A percentile compares a stretch with the other conserved stretches of the same genome.
phyloP scores from a whole-genome alignment of 1,284 basidiomycete genomes.

The Clitocybe nebularis region DNA sequence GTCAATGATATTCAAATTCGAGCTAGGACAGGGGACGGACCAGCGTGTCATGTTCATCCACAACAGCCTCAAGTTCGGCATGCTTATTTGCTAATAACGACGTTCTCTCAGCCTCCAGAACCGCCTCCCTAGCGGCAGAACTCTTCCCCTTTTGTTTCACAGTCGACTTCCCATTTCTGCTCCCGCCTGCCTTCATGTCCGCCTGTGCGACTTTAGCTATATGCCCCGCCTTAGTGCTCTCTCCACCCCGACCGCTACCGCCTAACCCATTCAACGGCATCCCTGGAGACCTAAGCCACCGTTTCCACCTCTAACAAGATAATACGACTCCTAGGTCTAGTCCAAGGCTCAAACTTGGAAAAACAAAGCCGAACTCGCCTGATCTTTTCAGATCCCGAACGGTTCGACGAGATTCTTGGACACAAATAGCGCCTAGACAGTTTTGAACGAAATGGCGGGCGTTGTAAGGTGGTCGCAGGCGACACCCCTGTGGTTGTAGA shows the following conservation, averaged over 20 bases:
- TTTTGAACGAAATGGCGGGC: slow-evolving; percentile 13
- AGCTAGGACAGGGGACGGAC: slow-evolving; percentile 41
- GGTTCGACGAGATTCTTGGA: slow-evolving; percentile 55
- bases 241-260: slow-evolving; percentile 9
- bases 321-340: slow-evolving; percentile 9
- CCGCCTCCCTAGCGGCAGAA: slow-evolving; percentile 19
- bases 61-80: slow-evolving; percentile 50
- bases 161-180: slow-evolving; percentile 10
- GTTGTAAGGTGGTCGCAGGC: slow-evolving; percentile 12
- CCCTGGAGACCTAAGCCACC: slow-evolving; percentile 4
- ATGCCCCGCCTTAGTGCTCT: neutral
- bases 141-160: slow-evolving; percentile 9
- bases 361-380: slow-evolving; percentile 17
- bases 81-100: slow-evolving; percentile 56
- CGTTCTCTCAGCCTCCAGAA: slow-evolving; percentile 33
- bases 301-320: slow-evolving; percentile 8
- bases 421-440: slow-evolving; percentile 18
- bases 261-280: slow-evolving; percentile 21
- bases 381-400: slow-evolving; percentile 58
- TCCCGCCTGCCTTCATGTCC: slow-evolving; percentile 1
- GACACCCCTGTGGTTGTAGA: slow-evolving; percentile 23
- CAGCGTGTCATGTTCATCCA: slow-evolving; percentile 71
- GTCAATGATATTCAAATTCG: slow-evolving; percentile 9
- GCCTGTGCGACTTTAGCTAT: slow-evolving; percentile 4
- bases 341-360: slow-evolving; percentile 12